Evolutionary conservation across 257 asterid genomes (phyloP).

Genomic region (Fraxinus americana): DNA sequence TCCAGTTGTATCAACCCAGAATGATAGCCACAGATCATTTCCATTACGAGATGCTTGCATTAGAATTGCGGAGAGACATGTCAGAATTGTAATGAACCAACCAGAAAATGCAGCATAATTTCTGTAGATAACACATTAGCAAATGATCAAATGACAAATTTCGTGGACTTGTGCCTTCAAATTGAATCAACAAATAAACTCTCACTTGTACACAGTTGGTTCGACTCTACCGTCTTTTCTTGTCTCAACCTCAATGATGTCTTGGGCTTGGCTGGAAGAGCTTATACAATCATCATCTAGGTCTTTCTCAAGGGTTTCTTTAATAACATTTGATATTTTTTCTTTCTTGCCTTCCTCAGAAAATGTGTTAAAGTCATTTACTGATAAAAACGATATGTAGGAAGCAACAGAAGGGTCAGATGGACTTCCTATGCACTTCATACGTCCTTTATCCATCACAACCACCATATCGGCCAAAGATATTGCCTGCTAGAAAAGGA

Average conservation of each 20-base stretch:
- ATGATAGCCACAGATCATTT: conserved; percentile 92
- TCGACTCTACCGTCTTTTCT: conserved; percentile 95
- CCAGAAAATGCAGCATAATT: conserved; percentile 89
- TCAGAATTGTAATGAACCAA: conserved; percentile 61
- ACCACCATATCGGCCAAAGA: conserved; percentile 70
- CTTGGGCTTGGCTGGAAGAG: conserved; percentile 49
- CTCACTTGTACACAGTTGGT: conserved; percentile 78
- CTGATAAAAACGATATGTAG: conserved; percentile 54
- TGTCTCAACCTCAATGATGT: conserved; percentile 55
- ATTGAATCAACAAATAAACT: conserved; percentile 24
- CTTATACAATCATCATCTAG: conserved; percentile 45
- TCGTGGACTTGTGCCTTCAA: not conserved
- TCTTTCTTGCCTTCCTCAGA: conserved; percentile 38
- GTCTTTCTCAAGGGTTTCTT: conserved; percentile 36
- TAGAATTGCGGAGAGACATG: conserved; percentile 74
- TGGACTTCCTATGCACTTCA: conserved; percentile 84
- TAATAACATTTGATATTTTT: conserved; percentile 27
- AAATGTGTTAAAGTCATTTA: conserved; percentile 42
- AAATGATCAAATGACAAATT: conserved; percentile 18
- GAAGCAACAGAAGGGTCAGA: conserved; percentile 53
- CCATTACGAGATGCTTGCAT: conserved; percentile 99
- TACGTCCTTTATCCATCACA: conserved; percentile 82
- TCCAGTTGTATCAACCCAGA: conserved; percentile 88
- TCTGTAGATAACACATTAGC: conserved; percentile 44
- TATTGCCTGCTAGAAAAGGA: conserved; percentile 63